These are phyloP conservation scores for Alternaria triticina DNA, from an alignment of 2,329 filamentous ascomycete species.

Conservation along the genomic window DNA sequence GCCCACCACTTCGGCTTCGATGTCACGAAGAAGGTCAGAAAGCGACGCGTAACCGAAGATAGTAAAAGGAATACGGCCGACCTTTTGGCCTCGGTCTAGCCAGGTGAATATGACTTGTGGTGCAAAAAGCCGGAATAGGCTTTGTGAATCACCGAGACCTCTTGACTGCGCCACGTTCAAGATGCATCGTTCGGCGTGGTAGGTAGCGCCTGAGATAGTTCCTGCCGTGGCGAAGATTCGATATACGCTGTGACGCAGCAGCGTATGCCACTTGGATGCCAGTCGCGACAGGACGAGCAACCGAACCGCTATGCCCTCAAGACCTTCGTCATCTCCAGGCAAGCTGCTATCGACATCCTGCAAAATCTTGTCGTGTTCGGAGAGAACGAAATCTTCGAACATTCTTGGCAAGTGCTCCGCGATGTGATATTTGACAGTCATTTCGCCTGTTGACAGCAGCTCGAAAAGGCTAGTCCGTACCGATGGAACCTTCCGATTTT, in stretches of 20 bases:
- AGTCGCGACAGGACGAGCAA: slow-evolving; percentile 77
- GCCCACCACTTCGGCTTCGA: slow-evolving; percentile 78
- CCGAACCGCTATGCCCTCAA: slow-evolving; percentile 85
- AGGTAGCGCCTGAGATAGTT: slow-evolving; percentile 67
- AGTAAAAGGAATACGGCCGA: slow-evolving; percentile 72
- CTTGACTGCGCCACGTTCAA: slow-evolving; percentile 69
- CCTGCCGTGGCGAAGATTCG: slow-evolving; percentile 92
- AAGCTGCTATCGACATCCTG: slow-evolving; percentile 81
- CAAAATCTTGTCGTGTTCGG: slow-evolving; percentile 82
- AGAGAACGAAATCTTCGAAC: slow-evolving; percentile 82
- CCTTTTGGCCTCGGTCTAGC: slow-evolving; percentile 69
- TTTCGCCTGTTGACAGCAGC: slow-evolving; percentile 70
- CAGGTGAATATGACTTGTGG: slow-evolving; percentile 91
- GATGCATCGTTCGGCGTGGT: slow-evolving; percentile 77
- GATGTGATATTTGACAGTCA: slow-evolving; percentile 78
- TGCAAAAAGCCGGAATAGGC: slow-evolving; percentile 83
- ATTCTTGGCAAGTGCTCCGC: slow-evolving; percentile 72
- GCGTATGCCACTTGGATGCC: slow-evolving; percentile 82
- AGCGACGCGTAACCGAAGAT: slow-evolving; percentile 82
- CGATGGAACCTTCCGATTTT: slow-evolving; percentile 64
- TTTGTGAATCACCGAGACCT: slow-evolving; percentile 67
- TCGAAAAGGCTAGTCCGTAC: slow-evolving; percentile 75
- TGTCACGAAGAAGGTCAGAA: slow-evolving; percentile 70
- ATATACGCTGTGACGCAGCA: slow-evolving; percentile 86
- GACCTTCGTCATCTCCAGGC: slow-evolving; percentile 72